Evolutionary conservation across 1,284 basidiomycete genomes (phyloP), one percentile per base, ranked within the genome.

Genomic region (Leccinum pachyderme): DNA sequence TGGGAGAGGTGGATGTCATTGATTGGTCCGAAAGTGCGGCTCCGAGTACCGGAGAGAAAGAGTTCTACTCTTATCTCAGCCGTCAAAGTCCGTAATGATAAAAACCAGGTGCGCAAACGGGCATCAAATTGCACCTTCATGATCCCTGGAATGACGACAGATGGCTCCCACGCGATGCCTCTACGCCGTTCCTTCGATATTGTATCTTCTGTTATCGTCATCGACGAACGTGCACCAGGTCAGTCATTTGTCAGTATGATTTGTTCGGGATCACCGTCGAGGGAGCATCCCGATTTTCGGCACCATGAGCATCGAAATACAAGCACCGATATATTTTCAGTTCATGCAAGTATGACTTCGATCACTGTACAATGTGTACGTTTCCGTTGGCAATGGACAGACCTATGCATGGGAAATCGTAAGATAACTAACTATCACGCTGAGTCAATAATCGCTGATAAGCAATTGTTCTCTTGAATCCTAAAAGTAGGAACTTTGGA

Each of bases 21-120:
- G 11, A 22, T 63, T 46, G 13, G 33, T 18, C 61, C 59, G 24
- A 61, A 59, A 46, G 25, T 52, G 15, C 61, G 55, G 18, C 45
- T 61, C 25, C 52, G 48, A 5, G 41, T 61, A 9, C 33, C 39
- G 4, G 25, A 18, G 18, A 18, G 52, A 32, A 59, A 25, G 35
- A 5, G 5, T 2, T 7, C 11, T 12, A 24, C 2, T 59, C 35
- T 61, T 35, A 48, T 64, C 41, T 28, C 61, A 9, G 39, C 28
- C 8, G 50, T 59, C 51, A 62, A 44, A 45, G 51, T 54, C 11
- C 32, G 41, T 18, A 51, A 50, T 31, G n/a, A 1, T 12, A 12
- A 25, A 25, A 29, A 27, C 15, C 25, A 39, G 35, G 11, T 37
- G 25, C 28, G 11, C 6, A 27, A 39, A 37, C 5, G 22, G 29